Percentiles rank a stretch among this genome's conserved stretches.
Evolutionary conservation across 768 basidiomycete genomes (phyloP).

Genomic region (Agaricus blazei): DNA sequence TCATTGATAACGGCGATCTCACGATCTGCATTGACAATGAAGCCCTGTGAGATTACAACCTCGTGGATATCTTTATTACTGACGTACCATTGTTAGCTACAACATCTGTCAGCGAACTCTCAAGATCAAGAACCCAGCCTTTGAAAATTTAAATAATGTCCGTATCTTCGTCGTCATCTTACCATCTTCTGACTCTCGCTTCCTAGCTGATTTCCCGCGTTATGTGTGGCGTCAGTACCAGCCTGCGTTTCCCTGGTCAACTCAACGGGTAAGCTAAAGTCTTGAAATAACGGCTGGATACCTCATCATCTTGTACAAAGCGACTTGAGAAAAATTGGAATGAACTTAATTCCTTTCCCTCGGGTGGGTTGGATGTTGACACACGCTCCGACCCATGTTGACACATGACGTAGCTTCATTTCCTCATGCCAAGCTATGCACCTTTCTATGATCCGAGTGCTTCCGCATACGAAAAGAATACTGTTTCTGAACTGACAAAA

Average conservation of each 20-base stretch:
- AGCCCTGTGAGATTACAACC: slow-evolving; percentile 52
- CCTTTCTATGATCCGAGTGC: slow-evolving; percentile 75
- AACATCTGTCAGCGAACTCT: slow-evolving; percentile 64
- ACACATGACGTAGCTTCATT: slow-evolving; percentile 67
- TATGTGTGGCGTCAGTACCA: slow-evolving; percentile 93
- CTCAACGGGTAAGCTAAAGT: slow-evolving; percentile 64
- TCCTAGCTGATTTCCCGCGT: slow-evolving; percentile 73
- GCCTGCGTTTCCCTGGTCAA: slow-evolving; percentile 90
- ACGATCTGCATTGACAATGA: slow-evolving; percentile 87
- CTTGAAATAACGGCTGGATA: too few relatives aligned
- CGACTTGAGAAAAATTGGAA: slow-evolving; percentile 83
- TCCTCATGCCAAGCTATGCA: slow-evolving; percentile 93
- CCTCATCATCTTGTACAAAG: slow-evolving; percentile 25
- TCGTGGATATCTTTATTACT: background rate
- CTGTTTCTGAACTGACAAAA: slow-evolving; percentile 65
- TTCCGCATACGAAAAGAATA: slow-evolving; percentile 52
- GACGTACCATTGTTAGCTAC: slow-evolving; percentile 39
- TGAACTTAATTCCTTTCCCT: slow-evolving; percentile 96
- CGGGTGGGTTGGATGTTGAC: slow-evolving; percentile 46
- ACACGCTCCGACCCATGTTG: background rate
- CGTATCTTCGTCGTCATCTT: slow-evolving; percentile 14
- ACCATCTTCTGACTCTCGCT: background rate
- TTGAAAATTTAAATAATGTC: slow-evolving; percentile 66
- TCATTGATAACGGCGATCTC: slow-evolving; percentile 84
- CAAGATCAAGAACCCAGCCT: slow-evolving; percentile 59